Conservation (phyloP, 108 stramenopile species). For the Cyclotella kingstonii region DNA sequence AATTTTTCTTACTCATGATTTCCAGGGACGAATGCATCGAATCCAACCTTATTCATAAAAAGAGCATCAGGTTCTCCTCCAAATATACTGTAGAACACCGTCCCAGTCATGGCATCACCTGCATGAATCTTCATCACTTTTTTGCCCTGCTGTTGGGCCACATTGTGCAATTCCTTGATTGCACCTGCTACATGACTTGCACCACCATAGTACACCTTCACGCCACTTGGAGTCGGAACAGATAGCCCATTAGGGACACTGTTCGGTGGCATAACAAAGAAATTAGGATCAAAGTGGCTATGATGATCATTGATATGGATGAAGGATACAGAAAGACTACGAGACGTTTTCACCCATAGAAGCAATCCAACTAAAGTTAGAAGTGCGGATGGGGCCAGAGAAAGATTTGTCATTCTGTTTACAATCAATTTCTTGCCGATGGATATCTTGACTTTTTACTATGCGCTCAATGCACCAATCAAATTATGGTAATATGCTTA, state of each 20-base stretch:
- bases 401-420: not conserved
- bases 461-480: too few relatives aligned
- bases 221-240: not conserved
- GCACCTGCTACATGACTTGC: slow-evolving; percentile 15
- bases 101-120: slow-evolving; percentile 59
- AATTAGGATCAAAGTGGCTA: slow-evolving; percentile 30
- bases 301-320: slow-evolving; percentile 61
- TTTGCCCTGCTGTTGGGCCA: not conserved
- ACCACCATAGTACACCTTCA: slow-evolving; percentile 31
- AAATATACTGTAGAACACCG: slow-evolving; percentile 45
- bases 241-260: slow-evolving; percentile 5
- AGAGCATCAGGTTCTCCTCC: slow-evolving; percentile 44
- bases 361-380: not conserved
- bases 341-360: not conserved
- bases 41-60: slow-evolving; percentile 43
- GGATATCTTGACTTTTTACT: too few relatives aligned
- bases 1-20: too few relatives aligned
- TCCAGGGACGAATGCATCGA: slow-evolving; percentile 50
- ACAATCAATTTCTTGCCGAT: too few relatives aligned
- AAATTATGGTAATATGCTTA: too few relatives aligned
- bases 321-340: slow-evolving; percentile 11
- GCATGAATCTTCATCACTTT: slow-evolving; percentile 56
- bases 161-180: slow-evolving; percentile 13
- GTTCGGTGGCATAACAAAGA: slow-evolving; percentile 12
- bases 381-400: not conserved